Evolutionary conservation across 352 stramenopile species (phyloP).

Genomic region (Pythium biforme): DNA sequence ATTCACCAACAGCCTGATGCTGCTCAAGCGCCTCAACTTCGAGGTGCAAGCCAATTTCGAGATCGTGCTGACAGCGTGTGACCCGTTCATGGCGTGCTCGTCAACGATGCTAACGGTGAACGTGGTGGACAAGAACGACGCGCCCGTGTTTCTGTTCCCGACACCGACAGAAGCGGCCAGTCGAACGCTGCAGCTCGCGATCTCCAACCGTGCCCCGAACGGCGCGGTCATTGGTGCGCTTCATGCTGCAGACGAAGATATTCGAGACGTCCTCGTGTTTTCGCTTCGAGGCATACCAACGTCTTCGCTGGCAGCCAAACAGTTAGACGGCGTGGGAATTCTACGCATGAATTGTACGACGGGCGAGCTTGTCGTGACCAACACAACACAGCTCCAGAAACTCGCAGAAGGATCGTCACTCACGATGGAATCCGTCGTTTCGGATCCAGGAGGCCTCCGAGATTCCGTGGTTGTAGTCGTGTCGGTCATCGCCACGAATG

Average conservation of each 20-base stretch:
- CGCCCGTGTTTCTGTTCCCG: conserved; percentile 10
- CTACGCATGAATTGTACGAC: conserved; percentile 20
- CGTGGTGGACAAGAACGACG: conserved; percentile 27
- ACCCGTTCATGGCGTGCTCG: conserved; percentile 27
- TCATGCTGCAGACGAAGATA: conserved; percentile 23
- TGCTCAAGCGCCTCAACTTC: conserved; percentile 24
- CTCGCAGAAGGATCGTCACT: conserved; percentile 12
- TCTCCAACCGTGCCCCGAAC: conserved; percentile 19
- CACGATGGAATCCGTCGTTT: conserved; percentile 13
- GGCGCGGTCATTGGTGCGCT: conserved; percentile 13
- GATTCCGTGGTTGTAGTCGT: conserved; percentile 16
- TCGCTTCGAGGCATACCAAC: not conserved
- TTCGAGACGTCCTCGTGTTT: conserved; percentile 13
- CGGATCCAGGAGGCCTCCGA: conserved; percentile 11
- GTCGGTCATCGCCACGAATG: conserved; percentile 19
- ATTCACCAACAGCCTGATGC: conserved; percentile 15
- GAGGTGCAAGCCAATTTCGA: conserved; percentile 15
- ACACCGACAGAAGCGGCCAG: not conserved
- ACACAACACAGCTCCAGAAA: conserved; percentile 19
- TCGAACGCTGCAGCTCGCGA: not conserved
- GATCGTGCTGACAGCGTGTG: conserved; percentile 17
- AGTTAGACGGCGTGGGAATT: conserved; percentile 5
- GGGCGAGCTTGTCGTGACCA: conserved; percentile 20
- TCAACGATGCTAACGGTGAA: conserved; percentile 9
- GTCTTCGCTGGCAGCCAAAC: not conserved